Evolutionary conservation across 2,329 filamentous ascomycete species (phyloP).

Genomic region (Xylariaceae sp.): DNA sequence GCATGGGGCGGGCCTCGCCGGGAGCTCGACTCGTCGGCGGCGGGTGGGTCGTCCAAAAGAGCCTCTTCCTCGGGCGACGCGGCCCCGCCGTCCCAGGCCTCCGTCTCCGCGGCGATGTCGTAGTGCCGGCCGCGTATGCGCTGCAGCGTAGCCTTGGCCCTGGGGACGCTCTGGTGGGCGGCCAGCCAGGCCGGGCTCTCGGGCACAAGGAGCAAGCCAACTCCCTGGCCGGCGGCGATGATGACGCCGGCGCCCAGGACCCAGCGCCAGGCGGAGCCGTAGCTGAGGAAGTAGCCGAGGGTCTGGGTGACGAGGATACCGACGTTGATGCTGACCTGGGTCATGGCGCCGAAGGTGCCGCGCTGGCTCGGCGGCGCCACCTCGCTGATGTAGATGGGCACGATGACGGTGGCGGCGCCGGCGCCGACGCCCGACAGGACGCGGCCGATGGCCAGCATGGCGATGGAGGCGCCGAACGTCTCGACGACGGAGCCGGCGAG

Average conservation of each 20-base stretch:
- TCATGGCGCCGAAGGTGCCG: slow-evolving; percentile 77
- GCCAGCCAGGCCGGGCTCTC: slow-evolving; percentile 88
- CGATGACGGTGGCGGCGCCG: slow-evolving; percentile 84
- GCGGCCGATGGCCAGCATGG: slow-evolving; percentile 63
- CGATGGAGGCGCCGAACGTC: slow-evolving; percentile 60
- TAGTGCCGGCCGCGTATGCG: slow-evolving; percentile 63
- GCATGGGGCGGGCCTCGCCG: slow-evolving; percentile 16
- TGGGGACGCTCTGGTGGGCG: slow-evolving; percentile 50
- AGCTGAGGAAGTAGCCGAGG: slow-evolving; percentile 80
- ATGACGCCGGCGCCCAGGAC: slow-evolving; percentile 68
- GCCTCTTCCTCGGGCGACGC: slow-evolving; percentile 58
- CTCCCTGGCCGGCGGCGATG: slow-evolving; percentile 58
- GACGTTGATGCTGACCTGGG: slow-evolving; percentile 87
- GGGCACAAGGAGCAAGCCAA: slow-evolving; percentile 67
- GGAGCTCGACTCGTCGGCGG: slow-evolving; percentile 9
- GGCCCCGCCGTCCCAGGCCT: slow-evolving; percentile 45
- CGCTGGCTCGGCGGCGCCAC: slow-evolving; percentile 67
- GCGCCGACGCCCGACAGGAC: slow-evolving; percentile 77
- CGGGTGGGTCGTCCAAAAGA: slow-evolving; percentile 42
- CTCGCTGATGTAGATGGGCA: slow-evolving; percentile 91
- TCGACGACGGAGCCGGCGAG: slow-evolving; percentile 68
- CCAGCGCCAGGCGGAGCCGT: slow-evolving; percentile 71
- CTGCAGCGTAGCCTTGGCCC: slow-evolving; percentile 62
- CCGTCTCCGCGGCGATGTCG: slow-evolving; percentile 68
- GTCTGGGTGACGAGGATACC: slow-evolving; percentile 80